Conservation (phyloP, 106 monocot genomes). For the Chionographis japonica region DNA sequence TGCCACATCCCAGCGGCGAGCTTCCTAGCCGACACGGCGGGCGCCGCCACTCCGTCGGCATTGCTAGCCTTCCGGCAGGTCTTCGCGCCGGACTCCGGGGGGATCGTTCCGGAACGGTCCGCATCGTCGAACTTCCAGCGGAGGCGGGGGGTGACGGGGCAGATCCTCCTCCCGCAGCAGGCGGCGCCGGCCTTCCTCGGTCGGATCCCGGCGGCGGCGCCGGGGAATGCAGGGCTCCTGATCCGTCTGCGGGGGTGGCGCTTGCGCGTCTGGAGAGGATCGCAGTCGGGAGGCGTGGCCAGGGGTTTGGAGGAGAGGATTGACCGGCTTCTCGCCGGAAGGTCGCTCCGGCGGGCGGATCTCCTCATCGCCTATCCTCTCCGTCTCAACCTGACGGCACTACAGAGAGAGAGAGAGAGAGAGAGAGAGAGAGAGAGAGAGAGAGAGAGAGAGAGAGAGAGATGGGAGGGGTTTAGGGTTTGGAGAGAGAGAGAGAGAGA, state of each 20-base stretch:
- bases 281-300: background rate
- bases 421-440: constrained; percentile 3
- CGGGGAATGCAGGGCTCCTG: background rate
- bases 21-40: constrained; percentile 51
- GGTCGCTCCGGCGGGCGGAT: background rate
- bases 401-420: background rate
- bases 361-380: background rate
- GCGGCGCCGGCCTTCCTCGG: background rate
- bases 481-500: no score
- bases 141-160: constrained; percentile 59
- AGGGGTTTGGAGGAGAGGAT: background rate
- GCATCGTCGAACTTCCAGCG: constrained; percentile 59
- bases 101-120: background rate
- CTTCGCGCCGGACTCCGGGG: background rate
- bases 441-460: background rate
- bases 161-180: constrained; percentile 35
- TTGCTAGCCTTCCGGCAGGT: background rate
- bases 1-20: constrained; percentile 74
- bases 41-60: constrained; percentile 3
- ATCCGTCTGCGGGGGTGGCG: constrained; percentile 1
- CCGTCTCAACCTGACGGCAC: background rate
- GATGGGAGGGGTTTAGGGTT: constrained; percentile 5
- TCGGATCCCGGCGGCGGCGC: background rate
- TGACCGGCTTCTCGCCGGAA: background rate
- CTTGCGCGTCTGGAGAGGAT: background rate